phyloP scores from a whole-genome alignment of 1,284 basidiomycete species.

The Melampsora americana region DNA sequence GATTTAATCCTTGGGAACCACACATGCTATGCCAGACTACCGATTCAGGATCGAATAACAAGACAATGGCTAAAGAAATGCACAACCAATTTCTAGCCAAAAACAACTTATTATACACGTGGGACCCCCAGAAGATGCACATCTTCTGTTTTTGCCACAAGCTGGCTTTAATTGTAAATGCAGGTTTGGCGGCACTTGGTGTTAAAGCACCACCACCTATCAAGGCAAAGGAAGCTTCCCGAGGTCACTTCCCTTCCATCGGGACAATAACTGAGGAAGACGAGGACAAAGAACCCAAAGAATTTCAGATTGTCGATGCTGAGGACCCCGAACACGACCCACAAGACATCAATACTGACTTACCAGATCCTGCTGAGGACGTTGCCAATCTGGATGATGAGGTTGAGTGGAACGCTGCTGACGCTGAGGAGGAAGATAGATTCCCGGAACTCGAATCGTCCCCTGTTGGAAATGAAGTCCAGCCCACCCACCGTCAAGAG shows the following conservation, averaged over 20 bases:
- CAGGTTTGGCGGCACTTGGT: slow-evolving; percentile 20
- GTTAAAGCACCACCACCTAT: slow-evolving; percentile 2
- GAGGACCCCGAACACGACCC: background rate
- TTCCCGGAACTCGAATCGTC: too few relatives aligned
- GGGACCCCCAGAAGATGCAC: slow-evolving; percentile 15
- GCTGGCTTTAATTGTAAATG: slow-evolving; percentile 19
- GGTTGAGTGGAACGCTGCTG: too few relatives aligned
- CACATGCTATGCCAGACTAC: too few relatives aligned
- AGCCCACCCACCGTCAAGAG: too few relatives aligned
- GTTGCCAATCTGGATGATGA: too few relatives aligned
- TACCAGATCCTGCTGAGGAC: background rate
- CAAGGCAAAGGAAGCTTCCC: slow-evolving; percentile 11
- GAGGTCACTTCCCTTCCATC: slow-evolving; percentile 1
- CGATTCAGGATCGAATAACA: too few relatives aligned
- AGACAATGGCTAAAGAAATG: too few relatives aligned
- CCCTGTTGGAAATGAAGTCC: too few relatives aligned
- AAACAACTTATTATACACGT: background rate
- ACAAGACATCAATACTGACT: background rate
- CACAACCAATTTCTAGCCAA: too few relatives aligned
- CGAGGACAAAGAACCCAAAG: background rate
- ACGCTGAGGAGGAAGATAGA: too few relatives aligned
- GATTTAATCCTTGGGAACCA: too few relatives aligned
- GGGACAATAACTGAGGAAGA: slow-evolving; percentile 8
- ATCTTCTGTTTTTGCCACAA: slow-evolving; percentile 30
- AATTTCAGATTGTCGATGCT: background rate